Conservation (phyloP, 371 early-diverging fungal genomes). For the Choanephora cucurbitarum region DNA sequence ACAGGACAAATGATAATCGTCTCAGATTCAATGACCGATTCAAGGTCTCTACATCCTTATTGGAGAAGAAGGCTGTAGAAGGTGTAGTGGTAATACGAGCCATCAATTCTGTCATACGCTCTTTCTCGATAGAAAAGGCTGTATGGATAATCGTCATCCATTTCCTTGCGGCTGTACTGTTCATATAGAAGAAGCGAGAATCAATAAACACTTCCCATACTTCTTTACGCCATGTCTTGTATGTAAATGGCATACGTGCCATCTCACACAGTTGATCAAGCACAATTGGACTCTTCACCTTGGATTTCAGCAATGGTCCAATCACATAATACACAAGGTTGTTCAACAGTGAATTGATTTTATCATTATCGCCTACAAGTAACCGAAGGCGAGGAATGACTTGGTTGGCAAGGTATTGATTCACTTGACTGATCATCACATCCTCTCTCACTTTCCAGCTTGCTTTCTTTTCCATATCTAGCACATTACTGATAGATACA, state of each 20-base stretch:
- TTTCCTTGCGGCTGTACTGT: slow-evolving; percentile 43
- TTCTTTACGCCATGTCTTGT: slow-evolving; percentile 78
- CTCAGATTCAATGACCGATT: slow-evolving; percentile 72
- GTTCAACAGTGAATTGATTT: slow-evolving; percentile 60
- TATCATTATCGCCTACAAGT: slow-evolving; percentile 74
- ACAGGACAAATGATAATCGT: slow-evolving; percentile 78
- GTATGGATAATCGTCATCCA: slow-evolving; percentile 74
- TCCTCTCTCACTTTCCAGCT: slow-evolving; percentile 55
- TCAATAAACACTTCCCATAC: slow-evolving; percentile 82
- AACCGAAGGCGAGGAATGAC: slow-evolving; percentile 72
- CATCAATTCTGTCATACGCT: slow-evolving; percentile 70
- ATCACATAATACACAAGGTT: slow-evolving; percentile 84
- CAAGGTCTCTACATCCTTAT: slow-evolving; percentile 77
- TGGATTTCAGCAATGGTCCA: slow-evolving; percentile 68
- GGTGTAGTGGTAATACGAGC: slow-evolving; percentile 77
- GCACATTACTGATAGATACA: slow-evolving; percentile 42
- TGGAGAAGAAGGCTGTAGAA: slow-evolving; percentile 76
- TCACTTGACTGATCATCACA: slow-evolving; percentile 50
- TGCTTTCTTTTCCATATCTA: slow-evolving; percentile 51
- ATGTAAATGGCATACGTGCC: slow-evolving; percentile 65
- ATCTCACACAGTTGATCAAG: slow-evolving; percentile 58
- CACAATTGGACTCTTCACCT: slow-evolving; percentile 41
- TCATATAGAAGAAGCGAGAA: slow-evolving; percentile 72
- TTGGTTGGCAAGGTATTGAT: slow-evolving; percentile 49
- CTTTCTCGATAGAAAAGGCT: slow-evolving; percentile 71